Evolutionary conservation across 805 yeast genomes (phyloP).

Genomic region (Ogataea ganodermae): DNA sequence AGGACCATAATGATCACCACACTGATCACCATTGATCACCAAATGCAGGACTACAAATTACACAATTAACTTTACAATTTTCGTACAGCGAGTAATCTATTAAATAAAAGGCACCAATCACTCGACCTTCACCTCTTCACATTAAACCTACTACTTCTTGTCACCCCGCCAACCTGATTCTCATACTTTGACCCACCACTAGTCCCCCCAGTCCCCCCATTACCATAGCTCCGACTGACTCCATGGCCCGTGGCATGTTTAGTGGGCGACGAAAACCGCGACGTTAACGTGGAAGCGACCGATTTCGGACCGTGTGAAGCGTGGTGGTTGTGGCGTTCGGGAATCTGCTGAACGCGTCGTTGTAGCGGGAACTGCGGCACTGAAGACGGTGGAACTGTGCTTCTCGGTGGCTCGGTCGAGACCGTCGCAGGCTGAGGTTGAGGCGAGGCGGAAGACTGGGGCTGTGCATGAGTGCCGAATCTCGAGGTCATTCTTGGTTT

Average conservation of each 20-base stretch:
- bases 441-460: too few relatives aligned
- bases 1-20: too few relatives aligned
- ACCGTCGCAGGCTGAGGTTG: not conserved
- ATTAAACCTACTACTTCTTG: not conserved
- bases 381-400: conserved; percentile 3
- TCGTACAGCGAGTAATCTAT: too few relatives aligned
- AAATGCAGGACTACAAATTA: too few relatives aligned
- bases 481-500: conserved; percentile 17
- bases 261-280: conserved; percentile 14
- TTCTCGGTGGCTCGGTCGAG: not conserved
- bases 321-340: conserved; percentile 5
- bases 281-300: conserved; percentile 14
- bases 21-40: too few relatives aligned
- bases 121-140: not conserved
- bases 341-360: conserved; percentile 7
- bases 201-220: not conserved
- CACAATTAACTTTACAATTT: too few relatives aligned
- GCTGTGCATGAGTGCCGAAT: conserved; percentile 13
- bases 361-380: conserved; percentile 16
- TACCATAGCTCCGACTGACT: not conserved
- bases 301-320: conserved; percentile 5
- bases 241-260: too few relatives aligned
- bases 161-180: conserved; percentile 5
- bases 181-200: conserved; percentile 2
- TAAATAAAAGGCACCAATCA: too few relatives aligned